Base-by-base conservation (phyloP, 257 asterid genomes). In the Solanum piurae region DNA sequence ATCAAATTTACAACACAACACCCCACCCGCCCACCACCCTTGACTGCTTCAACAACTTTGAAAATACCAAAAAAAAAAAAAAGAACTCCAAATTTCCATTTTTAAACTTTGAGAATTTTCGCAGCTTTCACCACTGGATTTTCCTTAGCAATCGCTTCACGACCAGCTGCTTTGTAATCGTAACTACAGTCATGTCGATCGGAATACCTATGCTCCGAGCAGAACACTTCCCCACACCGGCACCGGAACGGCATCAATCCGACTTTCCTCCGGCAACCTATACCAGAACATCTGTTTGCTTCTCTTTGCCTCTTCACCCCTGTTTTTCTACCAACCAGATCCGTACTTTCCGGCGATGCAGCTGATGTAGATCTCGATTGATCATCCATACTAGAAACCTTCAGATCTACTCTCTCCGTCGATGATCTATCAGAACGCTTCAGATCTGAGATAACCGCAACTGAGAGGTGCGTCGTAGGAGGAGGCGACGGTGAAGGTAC, bases 41-140 rank as follows among this genome's bases (percentile, higher is more conserved):
- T 71, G 77, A 71, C 76, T 31, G 76, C 12, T 71, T 71, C 76
- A 71, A 69, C 23, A 69, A 33, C 25, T 33, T 34, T 4, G 25
- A 66, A 62, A 62, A 62, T 23, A 62, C 21, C 38, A 13, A 29
- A 13, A 13, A 29, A 27, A 25, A 23, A 9, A 34, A 21, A 73
- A 74, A 74, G 37, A 37, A 5, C 20, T 23, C 23, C 23, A n/a
- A 42, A n/a, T 44, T 72, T 74, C 33, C 21, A 18, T 20, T 94
- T 95, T 94, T 68, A 94, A 74, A 95, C 90, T 90, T 88, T 94
- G 88, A 93, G 92, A 21, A 95, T 89, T 87, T 95, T 94, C 10
- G 96, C 95, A 9, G 98, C 98, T 89, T 95, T 95, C 44, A 95
- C 98, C 79, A 95, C 95, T 66, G 98, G 98, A 95, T 95, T 95